Percentiles rank a stretch among this genome's conserved stretches.
phyloP scores from a whole-genome alignment of 192 early-diverging fungal species.

The Entrophospora sp. region DNA sequence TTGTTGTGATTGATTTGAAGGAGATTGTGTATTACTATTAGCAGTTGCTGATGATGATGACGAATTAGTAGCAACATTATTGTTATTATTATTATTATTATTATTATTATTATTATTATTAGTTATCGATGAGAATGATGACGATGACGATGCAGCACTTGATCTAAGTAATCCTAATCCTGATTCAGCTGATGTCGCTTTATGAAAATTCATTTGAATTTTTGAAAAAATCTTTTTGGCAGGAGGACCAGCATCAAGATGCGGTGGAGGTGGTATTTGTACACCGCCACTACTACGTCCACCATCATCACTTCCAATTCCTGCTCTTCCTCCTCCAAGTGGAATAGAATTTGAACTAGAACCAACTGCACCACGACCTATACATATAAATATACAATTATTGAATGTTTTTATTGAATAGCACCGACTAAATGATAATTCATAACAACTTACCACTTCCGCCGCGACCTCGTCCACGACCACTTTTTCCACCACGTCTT shows the following conservation, averaged over 20 bases:
- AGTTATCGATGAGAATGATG: background rate
- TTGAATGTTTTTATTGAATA: background rate
- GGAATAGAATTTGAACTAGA: constrained; percentile 14
- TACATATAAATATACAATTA: background rate
- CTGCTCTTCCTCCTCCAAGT: background rate
- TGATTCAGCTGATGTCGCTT: constrained; percentile 6
- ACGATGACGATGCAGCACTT: background rate
- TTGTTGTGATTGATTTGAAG: too few species aligned
- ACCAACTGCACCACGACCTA: background rate
- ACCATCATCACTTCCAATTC: background rate
- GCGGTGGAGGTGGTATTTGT: constrained; percentile 16
- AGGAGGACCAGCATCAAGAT: background rate
- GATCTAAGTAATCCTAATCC: constrained; percentile 7
- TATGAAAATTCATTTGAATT: constrained; percentile 19
- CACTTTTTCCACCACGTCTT: constrained; percentile 24
- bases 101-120: background rate
- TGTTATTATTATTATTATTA: background rate
- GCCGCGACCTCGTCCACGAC: constrained; percentile 42
- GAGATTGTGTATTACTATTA: too few species aligned
- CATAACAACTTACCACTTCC: constrained; percentile 23
- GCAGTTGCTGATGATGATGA: constrained; percentile 7
- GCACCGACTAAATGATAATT: background rate
- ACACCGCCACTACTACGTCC: too few species aligned
- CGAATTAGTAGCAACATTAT: too few species aligned
- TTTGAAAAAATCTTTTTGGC: too few species aligned